phyloP scores from a whole-genome alignment of 768 basidiomycete species.

The Amyloporia xantha region DNA sequence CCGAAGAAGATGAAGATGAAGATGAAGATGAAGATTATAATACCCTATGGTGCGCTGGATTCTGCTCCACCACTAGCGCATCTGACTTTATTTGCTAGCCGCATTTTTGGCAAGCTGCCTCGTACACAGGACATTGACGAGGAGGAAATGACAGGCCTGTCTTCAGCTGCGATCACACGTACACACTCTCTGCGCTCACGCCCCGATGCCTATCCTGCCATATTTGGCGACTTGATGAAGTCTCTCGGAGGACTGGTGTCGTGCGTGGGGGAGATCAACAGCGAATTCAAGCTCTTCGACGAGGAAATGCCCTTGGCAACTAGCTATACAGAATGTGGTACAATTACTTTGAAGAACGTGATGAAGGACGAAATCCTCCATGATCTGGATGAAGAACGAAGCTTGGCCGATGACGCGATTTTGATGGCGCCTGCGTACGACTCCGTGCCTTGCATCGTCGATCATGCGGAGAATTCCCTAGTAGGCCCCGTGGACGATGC shows the following conservation, averaged over 20 bases:
- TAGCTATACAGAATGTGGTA: too few relatives aligned
- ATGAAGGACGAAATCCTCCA: too few relatives aligned
- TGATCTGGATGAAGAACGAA: too few relatives aligned
- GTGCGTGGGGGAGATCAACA: neutral
- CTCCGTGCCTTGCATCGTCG: too few relatives aligned
- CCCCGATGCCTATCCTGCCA: neutral
- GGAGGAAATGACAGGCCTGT: neutral
- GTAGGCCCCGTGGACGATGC: too few relatives aligned
- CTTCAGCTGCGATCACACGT: neutral
- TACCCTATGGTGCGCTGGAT: neutral
- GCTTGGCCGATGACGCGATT: too few relatives aligned
- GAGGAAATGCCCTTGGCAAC: too few relatives aligned
- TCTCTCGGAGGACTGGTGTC: neutral
- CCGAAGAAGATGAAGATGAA: neutral
- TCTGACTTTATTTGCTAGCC: neutral
- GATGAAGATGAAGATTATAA: neutral
- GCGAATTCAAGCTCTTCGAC: neutral
- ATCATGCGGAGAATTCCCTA: too few relatives aligned
- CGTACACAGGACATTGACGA: neutral
- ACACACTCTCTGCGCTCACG: neutral
- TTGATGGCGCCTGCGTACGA: too few relatives aligned
- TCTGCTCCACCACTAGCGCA: neutral
- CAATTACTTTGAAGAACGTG: too few relatives aligned
- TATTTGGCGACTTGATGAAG: neutral
- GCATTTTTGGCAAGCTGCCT: neutral